A percentile compares a stretch with the other conserved stretches of the same genome.
Evolutionary conservation across 495 filamentous ascomycete species (phyloP).

Genomic region (Aspergillus asperescens): DNA sequence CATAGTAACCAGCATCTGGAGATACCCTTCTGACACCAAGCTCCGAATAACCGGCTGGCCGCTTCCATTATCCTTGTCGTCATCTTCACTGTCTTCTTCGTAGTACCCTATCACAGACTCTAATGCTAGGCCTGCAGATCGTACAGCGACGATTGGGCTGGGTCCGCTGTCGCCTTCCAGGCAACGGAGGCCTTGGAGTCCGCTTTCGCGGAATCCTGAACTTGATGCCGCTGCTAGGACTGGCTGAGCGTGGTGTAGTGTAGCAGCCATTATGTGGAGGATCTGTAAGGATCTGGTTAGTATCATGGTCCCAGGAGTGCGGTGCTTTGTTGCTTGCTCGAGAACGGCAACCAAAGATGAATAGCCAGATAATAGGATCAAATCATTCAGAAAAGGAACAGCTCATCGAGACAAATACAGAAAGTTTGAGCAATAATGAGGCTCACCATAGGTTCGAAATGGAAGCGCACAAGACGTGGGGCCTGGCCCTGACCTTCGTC

Average conservation of each 20-base stretch:
- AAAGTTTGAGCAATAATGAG: too few species aligned
- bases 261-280: slow-evolving; percentile 76
- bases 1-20: slow-evolving; percentile 58
- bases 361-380: background rate
- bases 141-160: slow-evolving; percentile 73
- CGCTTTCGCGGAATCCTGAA: slow-evolving; percentile 86
- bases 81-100: slow-evolving; percentile 30
- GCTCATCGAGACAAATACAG: too few species aligned
- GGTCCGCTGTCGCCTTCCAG: slow-evolving; percentile 32
- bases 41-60: slow-evolving; percentile 31
- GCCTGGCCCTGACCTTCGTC: slow-evolving; percentile 19
- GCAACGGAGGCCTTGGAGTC: slow-evolving; percentile 47
- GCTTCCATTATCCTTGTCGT: too few species aligned
- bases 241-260: slow-evolving; percentile 61
- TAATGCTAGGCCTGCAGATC: slow-evolving; percentile 71
- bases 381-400: too few species aligned
- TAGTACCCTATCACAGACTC: slow-evolving; percentile 69
- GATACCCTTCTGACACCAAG: slow-evolving; percentile 52
- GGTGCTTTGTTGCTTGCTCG: background rate
- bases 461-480: slow-evolving; percentile 71
- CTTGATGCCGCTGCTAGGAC: slow-evolving; percentile 68
- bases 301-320: background rate
- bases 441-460: slow-evolving; percentile 90
- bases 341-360: background rate
- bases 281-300: slow-evolving; percentile 52